Conservation (phyloP, 73 alveolate genomes). For the Effrenium voratum region DNA sequence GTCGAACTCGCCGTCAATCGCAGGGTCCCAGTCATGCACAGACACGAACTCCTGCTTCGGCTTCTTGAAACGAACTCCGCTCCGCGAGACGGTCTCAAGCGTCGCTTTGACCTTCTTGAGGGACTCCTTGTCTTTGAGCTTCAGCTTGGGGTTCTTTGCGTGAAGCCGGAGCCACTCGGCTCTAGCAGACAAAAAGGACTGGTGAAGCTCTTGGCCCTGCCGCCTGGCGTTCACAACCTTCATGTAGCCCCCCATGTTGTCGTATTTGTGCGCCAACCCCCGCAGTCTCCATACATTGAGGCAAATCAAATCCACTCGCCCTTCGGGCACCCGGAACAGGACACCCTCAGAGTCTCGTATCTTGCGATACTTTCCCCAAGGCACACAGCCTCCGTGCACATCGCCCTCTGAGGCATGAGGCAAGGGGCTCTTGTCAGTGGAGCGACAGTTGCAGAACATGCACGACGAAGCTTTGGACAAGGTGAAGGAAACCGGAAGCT, state of each 20-base stretch:
- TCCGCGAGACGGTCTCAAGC: background rate
- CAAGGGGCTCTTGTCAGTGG: background rate
- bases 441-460: background rate
- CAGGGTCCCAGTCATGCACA: background rate
- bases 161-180: background rate
- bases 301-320: background rate
- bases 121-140: background rate
- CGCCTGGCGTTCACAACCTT: background rate
- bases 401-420: background rate
- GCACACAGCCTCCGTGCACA: background rate
- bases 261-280: background rate
- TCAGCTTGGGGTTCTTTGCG: background rate
- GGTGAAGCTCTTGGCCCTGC: background rate
- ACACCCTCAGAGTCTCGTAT: background rate
- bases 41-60: background rate
- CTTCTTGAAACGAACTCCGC: background rate
- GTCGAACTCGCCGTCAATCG: background rate
- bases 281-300: background rate
- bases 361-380: background rate
- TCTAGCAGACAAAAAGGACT: background rate
- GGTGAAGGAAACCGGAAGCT: background rate
- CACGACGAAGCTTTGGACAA: background rate
- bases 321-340: background rate
- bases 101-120: background rate
- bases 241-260: background rate